These are phyloP conservation scores for Penicillium italicum DNA, from an alignment of 2,329 filamentous ascomycete genomes.

Conservation along the genomic window DNA sequence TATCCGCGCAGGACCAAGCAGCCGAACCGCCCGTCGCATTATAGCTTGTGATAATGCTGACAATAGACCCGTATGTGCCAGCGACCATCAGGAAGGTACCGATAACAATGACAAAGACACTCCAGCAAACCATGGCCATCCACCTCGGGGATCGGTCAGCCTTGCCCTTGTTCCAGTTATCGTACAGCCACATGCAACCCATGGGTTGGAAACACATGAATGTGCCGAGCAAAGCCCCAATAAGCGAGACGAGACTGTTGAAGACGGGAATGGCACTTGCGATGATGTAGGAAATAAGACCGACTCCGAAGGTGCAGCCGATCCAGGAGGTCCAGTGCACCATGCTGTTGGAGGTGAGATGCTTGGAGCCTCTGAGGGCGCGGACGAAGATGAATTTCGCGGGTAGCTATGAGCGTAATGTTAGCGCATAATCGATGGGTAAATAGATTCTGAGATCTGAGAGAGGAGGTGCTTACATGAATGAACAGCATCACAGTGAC, in stretches of 20 bases:
- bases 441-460: no score
- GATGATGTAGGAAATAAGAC: conserved; percentile 20
- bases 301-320: conserved; percentile 14
- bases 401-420: conserved; percentile 1
- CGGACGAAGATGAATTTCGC: conserved; percentile 22
- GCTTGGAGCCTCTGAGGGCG: conserved; percentile 14
- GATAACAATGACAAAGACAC: conserved; percentile 34
- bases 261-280: conserved; percentile 25
- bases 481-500: conserved; percentile 21
- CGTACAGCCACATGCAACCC: conserved; percentile 43
- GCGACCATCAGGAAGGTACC: conserved; percentile 45
- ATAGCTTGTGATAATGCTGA: conserved; percentile 41
- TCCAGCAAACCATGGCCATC: conserved; percentile 19
- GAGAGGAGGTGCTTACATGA: conserved; percentile 13
- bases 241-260: conserved; percentile 19
- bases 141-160: conserved; percentile 14
- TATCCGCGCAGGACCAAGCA: conserved; percentile 46
- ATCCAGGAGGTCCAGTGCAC: conserved; percentile 21
- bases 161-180: conserved; percentile 36
- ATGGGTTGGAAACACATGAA: conserved; percentile 28
- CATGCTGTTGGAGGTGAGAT: conserved; percentile 17
- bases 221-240: conserved; percentile 22
- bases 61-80: conserved; percentile 46
- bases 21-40: conserved; percentile 33
- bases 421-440: background rate